Evolutionary conservation across 805 yeast genomes (phyloP), one percentile per base, ranked within the genome.

Genomic region (Candida stauntonica): DNA sequence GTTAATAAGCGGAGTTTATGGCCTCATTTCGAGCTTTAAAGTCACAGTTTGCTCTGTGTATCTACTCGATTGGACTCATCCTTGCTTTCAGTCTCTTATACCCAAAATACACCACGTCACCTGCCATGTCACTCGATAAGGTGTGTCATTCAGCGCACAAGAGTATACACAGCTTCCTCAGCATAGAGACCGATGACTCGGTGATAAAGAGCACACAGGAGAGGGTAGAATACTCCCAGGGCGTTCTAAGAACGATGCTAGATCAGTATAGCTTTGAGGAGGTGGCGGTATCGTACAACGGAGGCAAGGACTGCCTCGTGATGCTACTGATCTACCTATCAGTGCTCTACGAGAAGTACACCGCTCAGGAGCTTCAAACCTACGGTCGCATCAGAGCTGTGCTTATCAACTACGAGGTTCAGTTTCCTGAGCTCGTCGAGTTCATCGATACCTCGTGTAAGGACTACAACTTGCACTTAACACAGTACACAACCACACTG

Each of bases 251-350:
- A n/a, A 13, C 14, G 23, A 17, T 29, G 32, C 20, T 41, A 17
- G 36, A 23, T 3, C 14, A 16, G n/a, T 41, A n/a, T 34, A 26
- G 40, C 12, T 35, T 32, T 19, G 41, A 69, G 11, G 79, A 82
- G 41, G 62, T 85, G 4, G 82, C 97, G 0, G 68, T 93, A 12
- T 84, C 95, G 3, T 93, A 83, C 60, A 93, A 93, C 57, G 99
- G 99, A 9, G 99, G 99, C 2, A 93, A 93, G 56, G 99, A 93
- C 63, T 93, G 98, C 53, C 74, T 89, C 33, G 97, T 89, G 23
- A 78, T 91, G 82, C 70, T 93, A 39, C 66, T 87, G 13, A 55
- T 93, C 5, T 77, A 86, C 38, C 62, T 89, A 36, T 81, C 93
- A 2, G 76, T 75, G 17, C 64, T 61, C 38, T 53, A 49, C 66